These are phyloP conservation scores for Penicillium paneum DNA, from an alignment of 2,329 filamentous ascomycete genomes.

Conservation along the genomic window DNA sequence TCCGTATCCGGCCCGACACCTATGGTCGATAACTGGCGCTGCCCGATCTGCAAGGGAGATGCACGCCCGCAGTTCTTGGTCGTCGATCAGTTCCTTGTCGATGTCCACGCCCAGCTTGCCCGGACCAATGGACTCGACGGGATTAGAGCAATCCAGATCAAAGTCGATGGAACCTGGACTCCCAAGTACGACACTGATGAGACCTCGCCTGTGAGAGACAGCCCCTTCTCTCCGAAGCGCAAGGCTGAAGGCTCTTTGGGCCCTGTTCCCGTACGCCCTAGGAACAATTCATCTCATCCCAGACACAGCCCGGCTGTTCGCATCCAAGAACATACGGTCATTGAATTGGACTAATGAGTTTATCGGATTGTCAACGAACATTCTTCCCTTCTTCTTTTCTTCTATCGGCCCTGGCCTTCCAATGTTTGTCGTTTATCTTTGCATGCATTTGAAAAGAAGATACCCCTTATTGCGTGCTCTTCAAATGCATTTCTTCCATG, in stretches of 20 bases:
- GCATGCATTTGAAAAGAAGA: slow-evolving; percentile 9
- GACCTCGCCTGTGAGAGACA: not conserved
- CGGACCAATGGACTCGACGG: slow-evolving; percentile 48
- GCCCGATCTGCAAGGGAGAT: slow-evolving; percentile 76
- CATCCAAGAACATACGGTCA: slow-evolving; percentile 10
- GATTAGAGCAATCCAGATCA: slow-evolving; percentile 61
- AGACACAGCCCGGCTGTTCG: not conserved
- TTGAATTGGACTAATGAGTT: slow-evolving; percentile 22
- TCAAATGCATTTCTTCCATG: not conserved
- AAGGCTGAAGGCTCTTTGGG: slow-evolving; percentile 6
- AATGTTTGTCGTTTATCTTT: not conserved
- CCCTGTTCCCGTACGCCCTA: slow-evolving; percentile 18
- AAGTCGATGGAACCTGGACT: slow-evolving; percentile 64
- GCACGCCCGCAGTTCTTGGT: slow-evolving; percentile 69
- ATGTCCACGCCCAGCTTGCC: slow-evolving; percentile 58
- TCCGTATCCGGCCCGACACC: slow-evolving; percentile 45
- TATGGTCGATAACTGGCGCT: slow-evolving; percentile 66
- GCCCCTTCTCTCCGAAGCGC: slow-evolving; percentile 6
- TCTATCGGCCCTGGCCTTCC: not conserved
- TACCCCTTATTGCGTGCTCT: slow-evolving; percentile 8
- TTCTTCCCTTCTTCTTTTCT: not conserved
- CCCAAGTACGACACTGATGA: slow-evolving; percentile 43
- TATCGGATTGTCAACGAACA: not conserved
- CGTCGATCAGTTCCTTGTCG: slow-evolving; percentile 69
- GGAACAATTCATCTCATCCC: not conserved